Percentiles rank a stretch among this genome's conserved stretches.
These are phyloP conservation scores for Russula compacta DNA, from an alignment of 768 basidiomycete species.

Conservation along the genomic window DNA sequence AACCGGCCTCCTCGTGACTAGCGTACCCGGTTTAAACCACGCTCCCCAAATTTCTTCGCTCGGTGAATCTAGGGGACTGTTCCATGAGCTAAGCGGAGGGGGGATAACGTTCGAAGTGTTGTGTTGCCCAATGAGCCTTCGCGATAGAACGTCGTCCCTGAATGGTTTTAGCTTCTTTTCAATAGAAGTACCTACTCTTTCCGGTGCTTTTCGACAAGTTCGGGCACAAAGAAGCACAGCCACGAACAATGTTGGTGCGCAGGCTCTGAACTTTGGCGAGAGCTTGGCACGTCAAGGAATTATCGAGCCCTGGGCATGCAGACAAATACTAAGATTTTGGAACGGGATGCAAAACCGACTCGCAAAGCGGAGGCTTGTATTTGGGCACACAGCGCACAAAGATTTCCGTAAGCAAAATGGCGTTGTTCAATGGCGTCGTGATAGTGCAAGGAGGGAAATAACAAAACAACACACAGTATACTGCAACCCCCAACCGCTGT, in stretches of 20 bases:
- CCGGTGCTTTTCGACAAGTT: not conserved
- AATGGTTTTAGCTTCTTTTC: too few species aligned
- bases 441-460: constrained; percentile 4
- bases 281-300: not conserved
- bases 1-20: not conserved
- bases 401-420: not conserved
- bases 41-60: not conserved
- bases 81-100: not conserved
- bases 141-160: too few species aligned
- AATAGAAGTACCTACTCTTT: not conserved
- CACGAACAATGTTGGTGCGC: not conserved
- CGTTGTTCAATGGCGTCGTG: constrained; percentile 7
- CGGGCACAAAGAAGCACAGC: not conserved
- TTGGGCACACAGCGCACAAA: not conserved
- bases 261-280: not conserved
- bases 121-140: too few species aligned
- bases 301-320: not conserved
- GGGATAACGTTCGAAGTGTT: too few species aligned
- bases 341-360: not conserved
- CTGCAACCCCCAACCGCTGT: not conserved
- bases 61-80: not conserved
- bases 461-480: constrained; percentile 11
- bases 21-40: not conserved
- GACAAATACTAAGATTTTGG: not conserved
- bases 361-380: not conserved